phyloP scores from a whole-genome alignment of 768 basidiomycete genomes.

The Coprinellus micaceus region DNA sequence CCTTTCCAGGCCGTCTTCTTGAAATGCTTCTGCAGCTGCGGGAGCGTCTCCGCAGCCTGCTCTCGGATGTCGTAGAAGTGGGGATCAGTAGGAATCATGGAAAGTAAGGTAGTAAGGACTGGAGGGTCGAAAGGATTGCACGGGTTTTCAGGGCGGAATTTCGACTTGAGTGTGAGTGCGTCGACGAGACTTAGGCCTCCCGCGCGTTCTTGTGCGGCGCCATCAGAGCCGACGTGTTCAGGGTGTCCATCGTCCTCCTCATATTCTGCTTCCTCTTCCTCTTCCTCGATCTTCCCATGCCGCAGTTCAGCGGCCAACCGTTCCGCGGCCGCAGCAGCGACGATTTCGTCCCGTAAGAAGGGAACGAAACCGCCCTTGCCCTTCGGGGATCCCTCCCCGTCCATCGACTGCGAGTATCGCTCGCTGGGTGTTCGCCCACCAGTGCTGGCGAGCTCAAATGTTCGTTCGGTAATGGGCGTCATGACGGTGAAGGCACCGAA shows the following conservation, averaged over 20 bases:
- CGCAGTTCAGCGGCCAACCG: constrained; percentile 49
- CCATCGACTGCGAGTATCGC: constrained; percentile 14
- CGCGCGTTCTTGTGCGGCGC: constrained; percentile 50
- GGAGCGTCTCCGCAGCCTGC: constrained; percentile 56
- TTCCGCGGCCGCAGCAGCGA: constrained; percentile 52
- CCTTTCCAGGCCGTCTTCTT: constrained; percentile 41
- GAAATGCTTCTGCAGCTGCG: constrained; percentile 69
- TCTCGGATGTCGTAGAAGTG: constrained; percentile 58
- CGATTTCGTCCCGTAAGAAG: constrained; percentile 35
- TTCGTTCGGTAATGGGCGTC: constrained; percentile 97
- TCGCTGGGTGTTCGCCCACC: constrained; percentile 41
- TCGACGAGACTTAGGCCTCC: constrained; percentile 65
- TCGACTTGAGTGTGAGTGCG: constrained; percentile 54
- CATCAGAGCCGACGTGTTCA: constrained; percentile 20
- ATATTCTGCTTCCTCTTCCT: constrained; percentile 29
- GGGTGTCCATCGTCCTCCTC: constrained; percentile 24
- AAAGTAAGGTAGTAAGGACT: constrained; percentile 61
- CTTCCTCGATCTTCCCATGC: constrained; percentile 28
- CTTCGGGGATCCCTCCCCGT: constrained; percentile 20
- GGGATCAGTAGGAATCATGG: constrained; percentile 55
- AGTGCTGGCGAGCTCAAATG: constrained; percentile 75
- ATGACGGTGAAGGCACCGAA: constrained; percentile 86
- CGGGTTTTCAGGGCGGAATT: constrained; percentile 77
- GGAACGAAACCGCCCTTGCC: constrained; percentile 23
- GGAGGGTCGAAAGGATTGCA: constrained; percentile 80